phyloP scores from a whole-genome alignment of 2,329 filamentous ascomycete species.

The Pestalotiopsis sp. region DNA sequence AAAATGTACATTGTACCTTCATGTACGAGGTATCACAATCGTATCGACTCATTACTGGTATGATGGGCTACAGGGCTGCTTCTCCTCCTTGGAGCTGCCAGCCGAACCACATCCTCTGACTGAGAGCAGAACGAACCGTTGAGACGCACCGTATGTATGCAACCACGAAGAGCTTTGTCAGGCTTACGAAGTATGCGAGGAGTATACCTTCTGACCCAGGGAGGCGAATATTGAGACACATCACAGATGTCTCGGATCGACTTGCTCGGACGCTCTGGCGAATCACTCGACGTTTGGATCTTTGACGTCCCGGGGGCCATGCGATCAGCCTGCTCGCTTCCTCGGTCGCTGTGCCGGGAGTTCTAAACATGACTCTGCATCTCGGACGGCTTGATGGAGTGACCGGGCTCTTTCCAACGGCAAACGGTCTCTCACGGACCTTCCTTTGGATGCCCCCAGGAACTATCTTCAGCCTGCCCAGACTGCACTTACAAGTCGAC shows the following conservation, averaged over 20 bases:
- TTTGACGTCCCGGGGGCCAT: neutral
- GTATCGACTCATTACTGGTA: neutral
- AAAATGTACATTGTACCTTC: neutral
- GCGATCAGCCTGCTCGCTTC: neutral
- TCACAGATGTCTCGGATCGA: neutral
- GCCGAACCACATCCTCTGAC: neutral
- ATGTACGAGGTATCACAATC: slow-evolving; percentile 7
- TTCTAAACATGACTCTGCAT: neutral
- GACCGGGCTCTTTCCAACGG: too few species aligned
- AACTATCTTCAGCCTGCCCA: neutral
- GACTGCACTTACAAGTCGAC: neutral
- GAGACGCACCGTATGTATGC: neutral
- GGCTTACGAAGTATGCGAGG: neutral
- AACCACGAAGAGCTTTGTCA: neutral
- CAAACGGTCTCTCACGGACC: neutral
- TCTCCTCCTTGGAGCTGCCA: neutral
- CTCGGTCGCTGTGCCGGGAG: neutral
- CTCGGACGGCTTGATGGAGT: too few species aligned
- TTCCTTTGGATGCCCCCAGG: neutral
- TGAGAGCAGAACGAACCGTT: neutral
- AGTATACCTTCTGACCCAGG: neutral
- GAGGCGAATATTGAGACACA: neutral
- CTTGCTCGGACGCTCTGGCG: neutral
- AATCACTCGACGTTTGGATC: neutral
- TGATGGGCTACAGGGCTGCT: neutral